These are phyloP conservation scores for Areca catechu DNA, from an alignment of 176 grass and related monocot genomes.

Conservation along the genomic window DNA sequence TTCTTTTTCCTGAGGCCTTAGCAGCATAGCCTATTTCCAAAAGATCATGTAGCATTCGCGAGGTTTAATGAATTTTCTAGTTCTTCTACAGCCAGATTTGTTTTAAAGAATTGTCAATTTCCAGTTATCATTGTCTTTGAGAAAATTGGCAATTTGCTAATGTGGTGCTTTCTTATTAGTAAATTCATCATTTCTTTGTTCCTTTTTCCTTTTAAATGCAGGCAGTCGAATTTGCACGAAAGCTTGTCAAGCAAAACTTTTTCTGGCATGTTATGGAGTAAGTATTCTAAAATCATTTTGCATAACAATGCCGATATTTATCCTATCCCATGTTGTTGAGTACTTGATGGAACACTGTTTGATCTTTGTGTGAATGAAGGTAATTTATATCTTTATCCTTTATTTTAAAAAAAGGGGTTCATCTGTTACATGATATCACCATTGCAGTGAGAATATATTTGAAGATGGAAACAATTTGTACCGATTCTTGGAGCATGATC, in stretches of 20 bases:
- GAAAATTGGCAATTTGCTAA: too few relatives aligned
- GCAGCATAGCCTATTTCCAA: too few relatives aligned
- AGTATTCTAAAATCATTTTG: conserved; percentile 19
- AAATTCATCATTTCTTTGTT: conserved; percentile 1
- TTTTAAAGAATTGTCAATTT: too few relatives aligned
- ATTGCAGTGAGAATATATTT: conserved; percentile 73
- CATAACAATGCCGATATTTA: too few relatives aligned
- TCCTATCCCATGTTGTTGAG: background rate
- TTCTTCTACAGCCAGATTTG: too few relatives aligned
- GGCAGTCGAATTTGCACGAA: conserved; percentile 89
- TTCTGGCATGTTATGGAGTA: conserved; percentile 79
- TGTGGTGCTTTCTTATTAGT: background rate
- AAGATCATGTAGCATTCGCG: too few relatives aligned
- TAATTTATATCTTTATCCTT: background rate
- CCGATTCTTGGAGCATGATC: conserved; percentile 90
- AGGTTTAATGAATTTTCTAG: too few relatives aligned
- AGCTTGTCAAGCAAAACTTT: conserved; percentile 72
- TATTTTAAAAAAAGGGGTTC: too few relatives aligned
- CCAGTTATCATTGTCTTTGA: too few relatives aligned
- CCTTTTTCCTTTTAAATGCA: conserved; percentile 8
- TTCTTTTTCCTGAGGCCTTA: too few relatives aligned
- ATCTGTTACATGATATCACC: conserved; percentile 16
- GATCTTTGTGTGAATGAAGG: background rate
- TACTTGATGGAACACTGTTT: background rate
- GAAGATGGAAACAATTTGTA: conserved; percentile 89